These are phyloP conservation scores for Phytophthora pistaciae DNA, from an alignment of 352 stramenopile species.

Conservation along the genomic window DNA sequence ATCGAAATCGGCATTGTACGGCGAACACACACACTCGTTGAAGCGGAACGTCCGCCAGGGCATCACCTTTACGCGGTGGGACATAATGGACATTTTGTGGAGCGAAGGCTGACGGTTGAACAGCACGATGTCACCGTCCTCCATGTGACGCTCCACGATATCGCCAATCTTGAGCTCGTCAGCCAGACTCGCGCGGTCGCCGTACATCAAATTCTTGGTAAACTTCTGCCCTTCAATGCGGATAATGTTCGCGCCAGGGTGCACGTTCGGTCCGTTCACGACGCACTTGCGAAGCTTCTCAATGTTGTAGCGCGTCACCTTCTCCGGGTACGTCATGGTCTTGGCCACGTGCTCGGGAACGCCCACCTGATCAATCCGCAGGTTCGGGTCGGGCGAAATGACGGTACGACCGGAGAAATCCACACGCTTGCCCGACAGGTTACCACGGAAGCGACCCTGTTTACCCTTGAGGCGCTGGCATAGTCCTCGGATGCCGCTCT, in stretches of 20 bases:
- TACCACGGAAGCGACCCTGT: conserved; percentile 98
- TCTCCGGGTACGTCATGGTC: conserved; percentile 99
- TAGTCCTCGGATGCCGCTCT: conserved; percentile 97
- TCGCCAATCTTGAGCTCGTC: conserved; percentile 97
- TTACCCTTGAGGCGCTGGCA: conserved; percentile 99
- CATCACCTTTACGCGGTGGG: conserved; percentile 93
- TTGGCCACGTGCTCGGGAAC: conserved; percentile 97
- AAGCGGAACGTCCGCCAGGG: conserved; percentile 99
- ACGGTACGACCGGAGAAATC: conserved; percentile 99
- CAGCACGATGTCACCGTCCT: conserved; percentile 98
- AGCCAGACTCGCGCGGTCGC: conserved; percentile 94
- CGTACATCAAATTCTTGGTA: conserved; percentile 95
- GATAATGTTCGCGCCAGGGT: conserved; percentile 97
- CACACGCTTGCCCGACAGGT: conserved; percentile 99
- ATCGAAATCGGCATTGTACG: conserved; percentile 99
- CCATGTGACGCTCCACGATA: conserved; percentile 99
- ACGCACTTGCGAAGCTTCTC: conserved; percentile 96
- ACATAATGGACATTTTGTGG: conserved; percentile 99
- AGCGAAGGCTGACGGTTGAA: conserved; percentile 99
- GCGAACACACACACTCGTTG: conserved; percentile 99
- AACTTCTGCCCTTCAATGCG: conserved; percentile 88
- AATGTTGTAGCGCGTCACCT: conserved; percentile 98
- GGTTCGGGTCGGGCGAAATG: conserved; percentile 99
- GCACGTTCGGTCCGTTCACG: conserved; percentile 95
- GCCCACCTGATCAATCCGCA: conserved; percentile 95